Evolutionary conservation across 1,284 basidiomycete species (phyloP).

Genomic region (Moesziomyces antarcticus): DNA sequence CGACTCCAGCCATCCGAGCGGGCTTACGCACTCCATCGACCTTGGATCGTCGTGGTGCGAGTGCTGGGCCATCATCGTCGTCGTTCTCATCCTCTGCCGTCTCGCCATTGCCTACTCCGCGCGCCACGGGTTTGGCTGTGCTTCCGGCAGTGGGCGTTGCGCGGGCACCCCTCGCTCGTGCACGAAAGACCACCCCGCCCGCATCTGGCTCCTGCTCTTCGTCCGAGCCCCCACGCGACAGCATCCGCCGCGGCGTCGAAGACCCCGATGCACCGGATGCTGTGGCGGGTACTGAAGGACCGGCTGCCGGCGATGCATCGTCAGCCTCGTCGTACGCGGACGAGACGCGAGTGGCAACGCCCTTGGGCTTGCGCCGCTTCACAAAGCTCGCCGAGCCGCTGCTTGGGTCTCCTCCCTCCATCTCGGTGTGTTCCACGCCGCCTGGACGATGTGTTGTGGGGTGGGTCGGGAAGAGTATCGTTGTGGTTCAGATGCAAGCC

Average conservation of each 20-base stretch:
- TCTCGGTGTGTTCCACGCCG: not conserved
- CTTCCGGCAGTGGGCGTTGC: constrained; percentile 5
- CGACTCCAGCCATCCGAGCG: constrained; percentile 5
- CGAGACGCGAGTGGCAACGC: constrained; percentile 21
- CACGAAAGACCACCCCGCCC: constrained; percentile 22
- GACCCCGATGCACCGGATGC: not conserved
- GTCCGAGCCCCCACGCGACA: not conserved
- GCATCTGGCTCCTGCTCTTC: constrained; percentile 7
- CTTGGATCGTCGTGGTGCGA: constrained; percentile 35
- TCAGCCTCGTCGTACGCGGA: constrained; percentile 20
- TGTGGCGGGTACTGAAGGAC: not conserved
- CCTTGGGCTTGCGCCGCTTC: constrained; percentile 34
- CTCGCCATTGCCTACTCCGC: too few species aligned
- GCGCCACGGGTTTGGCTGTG: not conserved
- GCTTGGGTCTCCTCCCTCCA: not conserved
- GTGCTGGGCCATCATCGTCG: constrained; percentile 2
- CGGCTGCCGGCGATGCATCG: not conserved
- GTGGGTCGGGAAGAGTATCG: not conserved
- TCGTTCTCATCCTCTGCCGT: not conserved
- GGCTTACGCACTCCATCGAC: constrained; percentile 12
- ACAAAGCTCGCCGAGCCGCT: constrained; percentile 28
- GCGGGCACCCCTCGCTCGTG: constrained; percentile 14
- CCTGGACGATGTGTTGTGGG: not conserved
- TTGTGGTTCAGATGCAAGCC: not conserved
- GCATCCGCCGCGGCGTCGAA: not conserved